Evolutionary conservation across 345 rosid genomes (phyloP), one percentile per base, ranked within the genome.

Genomic region (Citrus sp.): DNA sequence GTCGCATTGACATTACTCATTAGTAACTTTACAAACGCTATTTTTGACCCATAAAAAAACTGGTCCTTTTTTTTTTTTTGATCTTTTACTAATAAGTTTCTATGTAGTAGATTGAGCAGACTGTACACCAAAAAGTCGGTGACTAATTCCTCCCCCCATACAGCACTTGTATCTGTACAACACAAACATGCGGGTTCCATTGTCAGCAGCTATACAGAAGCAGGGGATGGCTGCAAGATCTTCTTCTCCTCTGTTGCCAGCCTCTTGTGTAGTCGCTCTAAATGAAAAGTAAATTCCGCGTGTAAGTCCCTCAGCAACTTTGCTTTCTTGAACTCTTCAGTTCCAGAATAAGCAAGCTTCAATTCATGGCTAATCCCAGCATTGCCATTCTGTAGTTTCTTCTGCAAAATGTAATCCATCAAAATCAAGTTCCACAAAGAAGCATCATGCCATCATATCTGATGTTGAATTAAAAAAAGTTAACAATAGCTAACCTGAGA

Each of bases 241-340:
- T 79, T 74, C 34, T 42, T 74, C 82, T 82, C 85, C 73, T 80
- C 79, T 25, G 40, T 19, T 13, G 78, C 73, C 42, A 86, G 85
- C n/a, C 55, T 75, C 78, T 64, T 56, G 75, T 81, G 79, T 69
- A 88, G 75, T 34, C 62, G 3, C 75, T 30, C 54, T 54, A 78
- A 85, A 77, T 88, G 87, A 64, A 62, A 60, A 9, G 63, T 38
- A 42, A 87, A 88, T 58, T 83, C 85, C 81, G 78, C 7, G 56
- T 83, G 82, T 34, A 84, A 28, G 72, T 83, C 86, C 62, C 77
- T 83, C 64, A 77, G 60, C 77, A 79, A 67, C 82, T 77, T 82
- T 0, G 85, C 91, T 21, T 32, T 79, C 66, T 34, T 19, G 65
- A 76, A 88, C 70, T 82, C 88, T 49, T 80, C 78, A 1, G 86